Percentiles rank a stretch among this genome's conserved stretches.
phyloP scores from a whole-genome alignment of 768 basidiomycete species.

The Leccinum arenicola region DNA sequence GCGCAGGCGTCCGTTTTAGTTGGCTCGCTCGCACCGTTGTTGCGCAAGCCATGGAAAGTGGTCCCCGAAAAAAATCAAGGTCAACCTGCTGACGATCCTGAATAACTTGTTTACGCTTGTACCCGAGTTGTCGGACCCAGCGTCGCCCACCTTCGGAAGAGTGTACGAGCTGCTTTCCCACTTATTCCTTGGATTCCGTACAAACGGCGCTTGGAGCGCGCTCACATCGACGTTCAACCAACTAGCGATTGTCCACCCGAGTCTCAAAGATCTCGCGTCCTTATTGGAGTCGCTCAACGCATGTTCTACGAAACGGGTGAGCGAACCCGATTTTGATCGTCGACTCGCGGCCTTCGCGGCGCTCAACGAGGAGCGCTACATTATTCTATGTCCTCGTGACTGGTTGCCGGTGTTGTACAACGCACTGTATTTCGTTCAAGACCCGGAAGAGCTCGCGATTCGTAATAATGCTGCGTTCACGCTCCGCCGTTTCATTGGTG shows the following conservation, averaged over 20 bases:
- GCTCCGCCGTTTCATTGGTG: conserved; percentile 75
- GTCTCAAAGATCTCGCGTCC: conserved; percentile 46
- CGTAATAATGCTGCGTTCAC: conserved; percentile 76
- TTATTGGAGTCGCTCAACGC: conserved; percentile 76
- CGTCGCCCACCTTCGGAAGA: conserved; percentile 44
- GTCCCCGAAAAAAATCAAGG: conserved; percentile 77
- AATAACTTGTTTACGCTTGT: conserved; percentile 64
- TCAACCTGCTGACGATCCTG: conserved; percentile 72
- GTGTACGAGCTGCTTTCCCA: conserved; percentile 68
- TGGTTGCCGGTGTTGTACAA: conserved; percentile 88
- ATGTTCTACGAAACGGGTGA: conserved; percentile 75
- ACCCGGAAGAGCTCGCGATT: conserved; percentile 83
- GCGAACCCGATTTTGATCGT: conserved; percentile 91
- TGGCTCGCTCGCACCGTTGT: conserved; percentile 69
- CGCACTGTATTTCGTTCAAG: conserved; percentile 82
- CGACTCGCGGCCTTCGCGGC: conserved; percentile 72
- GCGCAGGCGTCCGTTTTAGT: conserved; percentile 73
- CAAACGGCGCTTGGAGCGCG: conserved; percentile 64
- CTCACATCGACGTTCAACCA: conserved; percentile 65
- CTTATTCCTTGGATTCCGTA: conserved; percentile 75
- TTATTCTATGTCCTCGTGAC: conserved; percentile 46
- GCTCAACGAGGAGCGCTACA: conserved; percentile 67
- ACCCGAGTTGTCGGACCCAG: conserved; percentile 50
- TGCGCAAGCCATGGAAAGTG: conserved; percentile 63
- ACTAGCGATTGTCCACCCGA: conserved; percentile 38